Evolutionary conservation across 768 basidiomycete species (phyloP).

Genomic region (Naganishia kalamii): DNA sequence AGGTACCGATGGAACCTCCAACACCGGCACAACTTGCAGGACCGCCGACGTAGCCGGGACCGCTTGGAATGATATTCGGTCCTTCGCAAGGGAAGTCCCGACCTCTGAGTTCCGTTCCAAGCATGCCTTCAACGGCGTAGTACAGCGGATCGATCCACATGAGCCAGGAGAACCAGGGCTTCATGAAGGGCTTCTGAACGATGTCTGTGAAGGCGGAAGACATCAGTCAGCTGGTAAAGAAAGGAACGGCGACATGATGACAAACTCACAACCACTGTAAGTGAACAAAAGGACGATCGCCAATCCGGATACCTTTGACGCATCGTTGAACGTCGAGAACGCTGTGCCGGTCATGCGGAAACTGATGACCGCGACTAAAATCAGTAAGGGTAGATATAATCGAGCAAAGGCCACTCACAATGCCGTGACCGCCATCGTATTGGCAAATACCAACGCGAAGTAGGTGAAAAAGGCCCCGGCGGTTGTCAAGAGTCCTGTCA

Average conservation of each 20-base stretch:
- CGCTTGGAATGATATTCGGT: slow-evolving; percentile 27
- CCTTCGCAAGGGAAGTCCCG: slow-evolving; percentile 17
- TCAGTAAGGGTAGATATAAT: background rate
- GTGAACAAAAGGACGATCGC: slow-evolving; percentile 38
- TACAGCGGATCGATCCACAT: slow-evolving; percentile 42
- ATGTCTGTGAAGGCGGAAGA: slow-evolving; percentile 31
- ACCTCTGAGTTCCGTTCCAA: slow-evolving; percentile 9
- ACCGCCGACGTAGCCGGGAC: slow-evolving; percentile 19
- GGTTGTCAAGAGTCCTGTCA: slow-evolving; percentile 28
- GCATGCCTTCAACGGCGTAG: slow-evolving; percentile 39
- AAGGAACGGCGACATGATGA: background rate
- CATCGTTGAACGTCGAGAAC: slow-evolving; percentile 41
- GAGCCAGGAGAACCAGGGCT: slow-evolving; percentile 45
- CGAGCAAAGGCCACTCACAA: slow-evolving; percentile 20
- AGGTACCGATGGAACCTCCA: slow-evolving; percentile 26
- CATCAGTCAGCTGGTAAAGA: background rate
- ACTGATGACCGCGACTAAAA: background rate
- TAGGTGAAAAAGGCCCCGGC: slow-evolving; percentile 35
- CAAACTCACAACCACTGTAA: slow-evolving; percentile 24
- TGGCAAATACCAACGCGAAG: slow-evolving; percentile 29
- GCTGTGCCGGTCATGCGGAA: slow-evolving; percentile 38
- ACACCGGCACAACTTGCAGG: slow-evolving; percentile 14
- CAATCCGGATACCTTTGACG: slow-evolving; percentile 40
- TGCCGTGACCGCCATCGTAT: slow-evolving; percentile 30
- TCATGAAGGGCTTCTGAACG: slow-evolving; percentile 37